Conservation (phyloP, 1,284 basidiomycete genomes). For the Takashimella koratensis region DNA sequence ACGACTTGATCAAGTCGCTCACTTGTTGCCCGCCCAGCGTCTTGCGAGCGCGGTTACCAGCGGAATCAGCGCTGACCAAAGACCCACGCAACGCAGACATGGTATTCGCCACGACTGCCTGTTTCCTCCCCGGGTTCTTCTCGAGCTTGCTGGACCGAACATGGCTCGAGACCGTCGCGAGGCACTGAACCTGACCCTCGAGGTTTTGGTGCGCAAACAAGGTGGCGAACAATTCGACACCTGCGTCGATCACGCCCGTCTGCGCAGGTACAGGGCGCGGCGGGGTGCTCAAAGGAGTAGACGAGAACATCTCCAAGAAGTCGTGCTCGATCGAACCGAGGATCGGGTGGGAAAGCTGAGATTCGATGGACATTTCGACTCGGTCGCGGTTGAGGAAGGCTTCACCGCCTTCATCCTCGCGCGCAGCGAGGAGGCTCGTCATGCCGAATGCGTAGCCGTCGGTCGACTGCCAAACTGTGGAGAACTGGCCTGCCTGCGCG, state of each 20-base stretch:
- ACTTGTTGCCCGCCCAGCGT: slow-evolving; percentile 67
- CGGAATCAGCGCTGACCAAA: slow-evolving; percentile 60
- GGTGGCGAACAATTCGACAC: slow-evolving; percentile 78
- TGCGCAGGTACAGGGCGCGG: slow-evolving; percentile 64
- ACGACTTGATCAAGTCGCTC: slow-evolving; percentile 63
- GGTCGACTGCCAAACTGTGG: slow-evolving; percentile 75
- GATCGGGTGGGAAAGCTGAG: slow-evolving; percentile 72
- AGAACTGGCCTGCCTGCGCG: slow-evolving; percentile 78
- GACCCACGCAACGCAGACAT: slow-evolving; percentile 75
- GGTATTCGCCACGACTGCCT: slow-evolving; percentile 80
- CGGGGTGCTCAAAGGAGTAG: slow-evolving; percentile 12
- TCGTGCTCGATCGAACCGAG: slow-evolving; percentile 85
- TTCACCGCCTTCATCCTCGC: slow-evolving; percentile 43
- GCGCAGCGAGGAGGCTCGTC: slow-evolving; percentile 59
- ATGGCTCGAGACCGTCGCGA: slow-evolving; percentile 61
- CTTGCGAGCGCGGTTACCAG: slow-evolving; percentile 59
- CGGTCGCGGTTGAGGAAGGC: slow-evolving; percentile 71
- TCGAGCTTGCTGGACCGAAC: slow-evolving; percentile 76
- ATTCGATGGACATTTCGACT: slow-evolving; percentile 71
- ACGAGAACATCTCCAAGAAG: slow-evolving; percentile 64
- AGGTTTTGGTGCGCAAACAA: slow-evolving; percentile 76
- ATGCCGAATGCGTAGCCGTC: slow-evolving; percentile 94
- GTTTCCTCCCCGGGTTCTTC: slow-evolving; percentile 80
- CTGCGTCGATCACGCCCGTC: slow-evolving; percentile 83
- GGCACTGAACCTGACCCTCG: slow-evolving; percentile 61